These are phyloP conservation scores for Trichoderma sp. DNA, from an alignment of 2,329 filamentous ascomycete species.

Conservation along the genomic window DNA sequence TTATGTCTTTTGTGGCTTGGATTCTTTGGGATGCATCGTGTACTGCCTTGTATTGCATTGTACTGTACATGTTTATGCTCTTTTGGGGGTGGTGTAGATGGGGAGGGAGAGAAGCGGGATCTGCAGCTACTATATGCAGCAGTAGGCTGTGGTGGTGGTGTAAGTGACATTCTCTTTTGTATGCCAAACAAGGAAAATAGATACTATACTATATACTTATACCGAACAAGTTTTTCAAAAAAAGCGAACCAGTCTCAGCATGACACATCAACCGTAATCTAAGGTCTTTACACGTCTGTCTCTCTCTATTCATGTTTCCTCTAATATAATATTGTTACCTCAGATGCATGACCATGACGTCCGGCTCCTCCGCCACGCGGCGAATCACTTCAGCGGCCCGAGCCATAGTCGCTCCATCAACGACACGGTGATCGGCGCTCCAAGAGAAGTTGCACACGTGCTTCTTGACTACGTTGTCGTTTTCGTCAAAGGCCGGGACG, in stretches of 20 bases:
- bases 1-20: not conserved
- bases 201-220: not conserved
- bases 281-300: not conserved
- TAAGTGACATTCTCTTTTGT: not conserved
- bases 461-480: conserved; percentile 63
- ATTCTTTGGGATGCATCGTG: not conserved
- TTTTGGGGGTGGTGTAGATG: not conserved
- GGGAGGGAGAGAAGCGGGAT: not conserved
- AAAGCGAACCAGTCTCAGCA: not conserved
- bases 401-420: conserved; percentile 94
- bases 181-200: not conserved
- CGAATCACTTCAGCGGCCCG: conserved; percentile 81
- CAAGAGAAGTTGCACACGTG: conserved; percentile 90
- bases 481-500: conserved; percentile 73
- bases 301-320: not conserved
- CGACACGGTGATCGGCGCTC: conserved; percentile 91
- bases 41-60: not conserved
- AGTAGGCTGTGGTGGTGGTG: not conserved
- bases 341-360: conserved; percentile 81
- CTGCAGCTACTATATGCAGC: not conserved
- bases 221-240: not conserved
- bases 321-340: conserved; percentile 46
- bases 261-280: conserved; percentile 9
- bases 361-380: conserved; percentile 77
- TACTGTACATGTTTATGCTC: not conserved